Base-by-base conservation (phyloP, 2,329 filamentous ascomycete species). In the Graphilbum fragrans region DNA sequence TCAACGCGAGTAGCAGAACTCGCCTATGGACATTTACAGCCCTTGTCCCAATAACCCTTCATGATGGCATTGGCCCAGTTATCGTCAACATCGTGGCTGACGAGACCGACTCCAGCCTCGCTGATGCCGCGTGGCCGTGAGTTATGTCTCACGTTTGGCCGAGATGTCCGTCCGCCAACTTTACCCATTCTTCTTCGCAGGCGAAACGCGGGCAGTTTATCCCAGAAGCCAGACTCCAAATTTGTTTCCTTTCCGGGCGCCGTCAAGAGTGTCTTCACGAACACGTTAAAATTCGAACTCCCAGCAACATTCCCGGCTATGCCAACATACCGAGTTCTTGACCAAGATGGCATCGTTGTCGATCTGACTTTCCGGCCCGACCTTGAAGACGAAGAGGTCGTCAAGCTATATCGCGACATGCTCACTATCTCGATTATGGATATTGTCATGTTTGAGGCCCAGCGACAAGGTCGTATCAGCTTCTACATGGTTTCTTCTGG, bases 401-500 rank as follows among this genome's bases (percentile, higher is more conserved):
- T 76, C 41, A 72, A 75, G 55, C 60, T 79, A 39, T 81, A 81
- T 58, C 70, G 64, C 45, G 74, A 79, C 52, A 82, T 83, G 79
- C 53, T 82, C 10, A 72, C 68, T 29, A 66, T 80, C 10, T 78
- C 82, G 42, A 83, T 96, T 50, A 92, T 98, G 86, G 92, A 98
- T 57, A 61, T 94, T 42, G 84, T 96, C 58, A 96, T 96, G 88
- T 95, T 94, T 55, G 92, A 98, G 55, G 88, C 92, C 1, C 92
- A 98, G 62, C 73, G 92, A 36, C 92, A 98, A 62, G 88, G 88
- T n/a, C 77, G 86, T 18, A 64, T 94, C 42, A 88, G 82, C 59
- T 98, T 98, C 63, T 98, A 98, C 63, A 96, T 98, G 85, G 90
- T 90, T 55, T 90, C 84, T 31, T 85, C 87, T 1, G 88, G 88